These are phyloP conservation scores for Schoenoplectus tabernaemontani DNA, from an alignment of 202 grass and related monocot species.

Conservation along the genomic window DNA sequence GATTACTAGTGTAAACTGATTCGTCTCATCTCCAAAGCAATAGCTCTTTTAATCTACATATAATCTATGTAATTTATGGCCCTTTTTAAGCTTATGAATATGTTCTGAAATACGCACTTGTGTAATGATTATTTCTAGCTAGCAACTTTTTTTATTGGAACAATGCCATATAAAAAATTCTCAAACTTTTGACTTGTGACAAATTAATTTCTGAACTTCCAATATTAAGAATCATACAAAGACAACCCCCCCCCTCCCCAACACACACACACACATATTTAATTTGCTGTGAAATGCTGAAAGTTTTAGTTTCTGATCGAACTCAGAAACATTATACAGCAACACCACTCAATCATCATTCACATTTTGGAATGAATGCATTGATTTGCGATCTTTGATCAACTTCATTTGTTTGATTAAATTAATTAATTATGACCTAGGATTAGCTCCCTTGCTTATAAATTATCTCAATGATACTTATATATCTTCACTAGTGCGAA, in stretches of 20 bases:
- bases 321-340: too few relatives aligned
- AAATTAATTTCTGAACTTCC: neutral
- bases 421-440: too few relatives aligned
- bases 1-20: neutral
- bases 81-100: conserved; percentile 2
- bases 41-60: conserved; percentile 5
- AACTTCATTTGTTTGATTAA: too few relatives aligned
- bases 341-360: neutral
- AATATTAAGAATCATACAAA: neutral
- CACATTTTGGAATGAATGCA: neutral
- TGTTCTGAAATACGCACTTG: neutral
- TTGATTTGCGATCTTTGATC: too few relatives aligned
- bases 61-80: neutral
- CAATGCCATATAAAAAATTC: too few relatives aligned
- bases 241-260: too few relatives aligned
- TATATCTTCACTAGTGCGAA: neutral
- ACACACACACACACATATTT: too few relatives aligned
- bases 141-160: too few relatives aligned
- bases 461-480: neutral
- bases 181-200: neutral
- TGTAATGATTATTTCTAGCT: neutral
- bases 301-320: too few relatives aligned
- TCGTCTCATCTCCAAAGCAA: neutral
- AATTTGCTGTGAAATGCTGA: too few relatives aligned
- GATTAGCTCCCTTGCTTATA: too few relatives aligned